Conservation (phyloP, 176 grass and related monocot genomes). For the Neostapfia colusana region DNA sequence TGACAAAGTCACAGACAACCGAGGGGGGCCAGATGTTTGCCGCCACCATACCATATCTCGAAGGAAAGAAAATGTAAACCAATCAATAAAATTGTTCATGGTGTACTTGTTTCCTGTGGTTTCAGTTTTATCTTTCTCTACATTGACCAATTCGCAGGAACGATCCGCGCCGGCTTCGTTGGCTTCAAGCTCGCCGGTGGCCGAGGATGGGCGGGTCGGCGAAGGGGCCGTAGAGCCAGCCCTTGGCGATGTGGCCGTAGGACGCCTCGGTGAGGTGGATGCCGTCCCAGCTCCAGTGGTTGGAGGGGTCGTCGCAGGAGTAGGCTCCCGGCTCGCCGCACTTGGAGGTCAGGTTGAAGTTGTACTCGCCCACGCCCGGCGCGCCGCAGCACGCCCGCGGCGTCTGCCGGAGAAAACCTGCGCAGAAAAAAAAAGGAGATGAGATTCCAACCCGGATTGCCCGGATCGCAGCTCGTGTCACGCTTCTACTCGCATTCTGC, state of each 20-base stretch:
- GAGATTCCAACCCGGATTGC: conserved; percentile 42
- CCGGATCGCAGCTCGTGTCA: conserved; percentile 31
- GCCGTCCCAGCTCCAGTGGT: conserved; percentile 77
- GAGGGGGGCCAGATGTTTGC: too few species aligned
- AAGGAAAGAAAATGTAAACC: too few species aligned
- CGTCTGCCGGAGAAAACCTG: conserved; percentile 58
- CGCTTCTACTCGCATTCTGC: not conserved
- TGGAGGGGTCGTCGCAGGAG: conserved; percentile 51
- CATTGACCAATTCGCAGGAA: too few species aligned
- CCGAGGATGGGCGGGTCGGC: conserved; percentile 63
- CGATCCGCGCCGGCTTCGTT: too few species aligned
- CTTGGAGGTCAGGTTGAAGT: conserved; percentile 69
- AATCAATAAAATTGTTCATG: conserved; percentile 42
- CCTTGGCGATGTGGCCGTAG: conserved; percentile 72
- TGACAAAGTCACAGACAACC: too few species aligned
- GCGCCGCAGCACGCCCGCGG: conserved; percentile 70
- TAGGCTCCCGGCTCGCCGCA: conserved; percentile 49
- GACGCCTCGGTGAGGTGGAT: conserved; percentile 62
- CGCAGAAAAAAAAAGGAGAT: not conserved
- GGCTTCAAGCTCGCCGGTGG: not conserved
- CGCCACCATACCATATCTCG: too few species aligned
- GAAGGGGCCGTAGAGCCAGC: conserved; percentile 75
- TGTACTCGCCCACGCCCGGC: conserved; percentile 50
- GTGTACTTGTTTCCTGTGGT: not conserved
- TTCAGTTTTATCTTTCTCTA: not conserved